Evolutionary conservation across 2,329 filamentous ascomycete species (phyloP).

Genomic region (Dothiorella sarmentorum): DNA sequence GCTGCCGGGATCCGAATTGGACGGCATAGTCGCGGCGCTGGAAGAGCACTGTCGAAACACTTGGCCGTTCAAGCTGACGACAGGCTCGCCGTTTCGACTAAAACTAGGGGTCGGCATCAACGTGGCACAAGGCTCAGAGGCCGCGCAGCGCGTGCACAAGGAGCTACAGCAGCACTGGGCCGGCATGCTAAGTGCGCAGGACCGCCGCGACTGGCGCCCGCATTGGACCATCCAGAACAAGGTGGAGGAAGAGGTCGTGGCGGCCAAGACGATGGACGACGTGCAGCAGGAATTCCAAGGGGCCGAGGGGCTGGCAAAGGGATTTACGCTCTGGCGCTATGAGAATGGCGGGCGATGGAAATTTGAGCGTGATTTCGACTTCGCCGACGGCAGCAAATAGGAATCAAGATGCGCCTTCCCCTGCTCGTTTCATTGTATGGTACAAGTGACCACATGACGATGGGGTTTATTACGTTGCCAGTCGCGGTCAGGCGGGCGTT

Average conservation of each 20-base stretch:
- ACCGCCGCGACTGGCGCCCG: constrained; percentile 37
- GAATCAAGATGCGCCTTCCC: constrained; percentile 1
- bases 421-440: constrained; percentile 7
- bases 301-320: constrained; percentile 35
- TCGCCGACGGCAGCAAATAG: constrained; percentile 22
- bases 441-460: constrained; percentile 12
- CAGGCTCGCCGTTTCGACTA: constrained; percentile 40
- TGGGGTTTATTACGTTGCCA: too few species aligned
- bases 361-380: constrained; percentile 36
- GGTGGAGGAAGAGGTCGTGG: constrained; percentile 40
- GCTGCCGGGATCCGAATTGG: constrained; percentile 40
- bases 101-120: constrained; percentile 41
- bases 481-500: constrained; percentile 6
- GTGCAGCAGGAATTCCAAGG: constrained; percentile 32
- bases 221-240: constrained; percentile 50
- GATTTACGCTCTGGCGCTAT: constrained; percentile 43
- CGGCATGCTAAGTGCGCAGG: constrained; percentile 42
- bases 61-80: constrained; percentile 36
- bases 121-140: constrained; percentile 31
- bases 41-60: constrained; percentile 29
- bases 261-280: constrained; percentile 36
- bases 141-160: constrained; percentile 35
- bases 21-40: constrained; percentile 34
- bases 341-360: constrained; percentile 39
- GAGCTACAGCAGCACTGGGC: constrained; percentile 37